Conservation (phyloP, 2,329 filamentous ascomycete genomes). For the Coniochaeta hoffmannii region DNA sequence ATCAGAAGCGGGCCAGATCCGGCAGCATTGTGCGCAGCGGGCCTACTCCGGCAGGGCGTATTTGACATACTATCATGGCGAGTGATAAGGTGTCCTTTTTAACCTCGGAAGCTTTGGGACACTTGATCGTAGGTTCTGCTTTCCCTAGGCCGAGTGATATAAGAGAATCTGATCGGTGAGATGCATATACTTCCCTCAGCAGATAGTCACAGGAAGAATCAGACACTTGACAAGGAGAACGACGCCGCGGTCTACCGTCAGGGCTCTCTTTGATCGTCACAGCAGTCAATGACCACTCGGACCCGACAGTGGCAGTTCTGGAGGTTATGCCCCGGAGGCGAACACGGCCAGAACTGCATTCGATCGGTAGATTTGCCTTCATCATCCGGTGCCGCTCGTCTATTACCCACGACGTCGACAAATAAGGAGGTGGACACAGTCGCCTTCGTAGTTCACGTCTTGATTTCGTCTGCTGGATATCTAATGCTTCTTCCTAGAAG, state of each 20-base stretch:
- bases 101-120: no score
- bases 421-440: neutral
- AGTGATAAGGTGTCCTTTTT: no score
- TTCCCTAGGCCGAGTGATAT: no score
- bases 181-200: neutral
- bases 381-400: conserved; percentile 17
- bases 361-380: conserved; percentile 14
- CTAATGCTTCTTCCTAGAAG: conserved; percentile 57
- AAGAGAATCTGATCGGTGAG: neutral
- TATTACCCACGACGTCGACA: neutral
- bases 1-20: neutral
- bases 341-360: conserved; percentile 11
- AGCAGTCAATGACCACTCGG: conserved; percentile 28
- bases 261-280: conserved; percentile 57
- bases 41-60: neutral
- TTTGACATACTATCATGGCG: neutral
- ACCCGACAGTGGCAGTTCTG: conserved; percentile 18
- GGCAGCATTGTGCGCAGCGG: neutral
- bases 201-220: neutral
- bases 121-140: no score
- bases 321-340: conserved; percentile 31
- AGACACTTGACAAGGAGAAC: neutral
- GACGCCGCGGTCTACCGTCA: conserved; percentile 27
- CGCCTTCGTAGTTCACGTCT: neutral
- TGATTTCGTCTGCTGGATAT: conserved; percentile 4